Base-by-base conservation (phyloP, 192 early-diverging fungal species). In the Backusella tuberculispora region DNA sequence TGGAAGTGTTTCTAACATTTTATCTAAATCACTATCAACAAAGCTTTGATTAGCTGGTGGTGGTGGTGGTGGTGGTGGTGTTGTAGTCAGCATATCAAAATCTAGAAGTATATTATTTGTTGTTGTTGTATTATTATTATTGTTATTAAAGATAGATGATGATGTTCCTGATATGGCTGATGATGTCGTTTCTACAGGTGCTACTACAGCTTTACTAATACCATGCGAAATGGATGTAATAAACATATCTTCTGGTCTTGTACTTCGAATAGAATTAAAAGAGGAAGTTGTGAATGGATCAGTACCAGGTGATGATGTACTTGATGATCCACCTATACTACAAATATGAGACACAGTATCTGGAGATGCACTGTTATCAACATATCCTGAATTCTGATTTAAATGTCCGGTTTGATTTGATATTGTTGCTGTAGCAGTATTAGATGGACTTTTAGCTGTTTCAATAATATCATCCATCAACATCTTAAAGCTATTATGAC, bases 221-320 rank as follows among this genome's bases (percentile, higher is more conserved):
- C 63, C 24, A 24, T 21, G 41, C 1, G 64, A 46, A 3, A 74
- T 14, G 17, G 73, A 68, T 10, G 73, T 67, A 6, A 74, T 45
- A 45, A 67, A 74, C 73, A 74, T 66, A 60, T 74, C 73, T 41
- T 74, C 73, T 12, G 73, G 73, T 14, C 29, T 29, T 9, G 45
- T 67, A 4, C 40, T 48, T 46, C 5, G 24, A n/a, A 29, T 71
- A 8, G 46, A 37, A 17, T 24, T n/a, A 17, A 34, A 40, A n/a
- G 21, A 19, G 26, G 26, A 42, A 34, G 29, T 2, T 15, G 24
- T 24, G 8, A 44, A 17, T 45, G 68, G 37, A 43, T 17, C 19
- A 37, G 8, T 8, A 71, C n/a, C 45, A 9, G 17, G n/a, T 21
- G 29, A 15, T 2, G 47, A 10, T 50, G 29, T 34, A 34, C 29